These are phyloP conservation scores for Rubus idaeus DNA, from an alignment of 306 rosid genomes.

Conservation along the genomic window DNA sequence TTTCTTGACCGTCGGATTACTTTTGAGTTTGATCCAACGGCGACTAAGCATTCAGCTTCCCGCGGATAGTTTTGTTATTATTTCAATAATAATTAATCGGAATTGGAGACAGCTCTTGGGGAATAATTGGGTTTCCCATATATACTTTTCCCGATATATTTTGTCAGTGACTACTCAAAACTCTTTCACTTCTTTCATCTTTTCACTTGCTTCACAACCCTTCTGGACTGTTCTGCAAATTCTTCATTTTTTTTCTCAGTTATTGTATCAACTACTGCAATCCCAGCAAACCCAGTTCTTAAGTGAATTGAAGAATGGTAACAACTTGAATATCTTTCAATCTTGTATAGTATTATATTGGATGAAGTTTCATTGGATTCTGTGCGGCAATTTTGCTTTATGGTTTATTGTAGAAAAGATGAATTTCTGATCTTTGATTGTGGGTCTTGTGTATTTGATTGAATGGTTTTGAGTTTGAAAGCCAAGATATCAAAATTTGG, in stretches of 20 bases:
- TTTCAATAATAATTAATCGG: slow-evolving; percentile 9
- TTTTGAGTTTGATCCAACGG: slow-evolving; percentile 48
- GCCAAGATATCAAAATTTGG: not conserved
- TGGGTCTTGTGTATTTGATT: slow-evolving; percentile 12
- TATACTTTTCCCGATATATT: not conserved
- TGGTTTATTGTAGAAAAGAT: not conserved
- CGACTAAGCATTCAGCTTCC: slow-evolving; percentile 26
- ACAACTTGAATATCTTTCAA: slow-evolving; percentile 6
- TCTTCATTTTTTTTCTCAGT: slow-evolving; percentile 2
- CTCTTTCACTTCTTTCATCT: not conserved
- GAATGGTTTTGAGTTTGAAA: slow-evolving; percentile 1
- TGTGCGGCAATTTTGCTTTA: not conserved
- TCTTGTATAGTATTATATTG: not conserved
- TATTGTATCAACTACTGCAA: slow-evolving; percentile 34
- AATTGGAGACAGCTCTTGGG: slow-evolving; percentile 21
- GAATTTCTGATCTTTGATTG: not conserved
- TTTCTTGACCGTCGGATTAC: slow-evolving; percentile 32
- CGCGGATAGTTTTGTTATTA: slow-evolving; percentile 37
- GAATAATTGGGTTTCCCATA: slow-evolving; percentile 4
- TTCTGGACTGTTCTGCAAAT: not conserved
- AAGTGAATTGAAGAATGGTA: slow-evolving; percentile 50
- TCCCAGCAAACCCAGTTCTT: slow-evolving; percentile 31
- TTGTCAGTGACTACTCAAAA: slow-evolving; percentile 1
- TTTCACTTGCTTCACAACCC: not conserved
- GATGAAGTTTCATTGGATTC: slow-evolving; percentile 1